These are phyloP conservation scores for Rhamnella rubrinervis DNA, from an alignment of 331 rosid species.

Conservation along the genomic window DNA sequence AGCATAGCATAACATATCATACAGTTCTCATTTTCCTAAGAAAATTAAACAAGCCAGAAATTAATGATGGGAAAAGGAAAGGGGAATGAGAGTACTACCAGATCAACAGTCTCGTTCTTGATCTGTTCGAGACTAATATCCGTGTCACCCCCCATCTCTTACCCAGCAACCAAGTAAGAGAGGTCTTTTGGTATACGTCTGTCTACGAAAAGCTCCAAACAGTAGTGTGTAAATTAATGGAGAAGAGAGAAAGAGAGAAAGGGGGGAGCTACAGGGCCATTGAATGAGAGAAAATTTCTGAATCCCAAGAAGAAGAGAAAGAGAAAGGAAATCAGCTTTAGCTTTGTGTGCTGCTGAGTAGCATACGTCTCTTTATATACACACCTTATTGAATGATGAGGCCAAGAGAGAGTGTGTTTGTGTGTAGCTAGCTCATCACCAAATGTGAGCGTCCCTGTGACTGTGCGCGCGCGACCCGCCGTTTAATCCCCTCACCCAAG, in stretches of 20 bases:
- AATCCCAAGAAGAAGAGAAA: constrained; percentile 32
- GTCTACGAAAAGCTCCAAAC: too few species aligned
- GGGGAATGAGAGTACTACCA: constrained; percentile 44
- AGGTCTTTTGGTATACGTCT: too few species aligned
- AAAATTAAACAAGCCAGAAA: neutral
- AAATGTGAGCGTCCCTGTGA: too few species aligned
- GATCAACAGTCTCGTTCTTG: constrained; percentile 87
- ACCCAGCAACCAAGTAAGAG: neutral
- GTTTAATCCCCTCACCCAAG: constrained; percentile 18
- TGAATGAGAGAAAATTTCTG: constrained; percentile 40
- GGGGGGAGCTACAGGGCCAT: constrained; percentile 1
- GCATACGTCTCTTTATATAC: constrained; percentile 22
- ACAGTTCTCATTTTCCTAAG: neutral
- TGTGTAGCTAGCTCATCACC: neutral
- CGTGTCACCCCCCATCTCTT: constrained; percentile 45
- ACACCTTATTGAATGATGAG: neutral
- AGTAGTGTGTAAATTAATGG: neutral
- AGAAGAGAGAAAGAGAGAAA: neutral
- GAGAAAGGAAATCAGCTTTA: too few species aligned
- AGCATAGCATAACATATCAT: neutral
- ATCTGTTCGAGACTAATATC: constrained; percentile 61
- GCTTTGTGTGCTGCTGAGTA: neutral
- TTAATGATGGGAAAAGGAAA: neutral
- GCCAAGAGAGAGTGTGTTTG: neutral
- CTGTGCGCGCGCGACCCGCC: neutral